These are phyloP conservation scores for Neurospora crassa DNA, from an alignment of 2,329 filamentous ascomycete species.

Conservation along the genomic window DNA sequence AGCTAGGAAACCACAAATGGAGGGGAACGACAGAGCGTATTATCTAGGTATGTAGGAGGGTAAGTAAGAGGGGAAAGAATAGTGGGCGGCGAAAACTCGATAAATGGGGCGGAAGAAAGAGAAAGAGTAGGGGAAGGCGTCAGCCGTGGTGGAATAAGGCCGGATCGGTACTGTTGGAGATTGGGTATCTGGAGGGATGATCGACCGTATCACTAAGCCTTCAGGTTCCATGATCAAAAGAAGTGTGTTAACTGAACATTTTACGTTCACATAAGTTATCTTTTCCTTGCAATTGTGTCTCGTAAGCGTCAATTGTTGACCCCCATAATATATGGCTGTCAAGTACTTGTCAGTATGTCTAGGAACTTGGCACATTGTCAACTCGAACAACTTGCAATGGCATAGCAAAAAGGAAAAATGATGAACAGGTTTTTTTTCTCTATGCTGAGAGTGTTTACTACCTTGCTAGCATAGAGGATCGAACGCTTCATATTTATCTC, in stretches of 20 bases:
- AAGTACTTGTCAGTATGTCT: not conserved
- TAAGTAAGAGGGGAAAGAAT: not conserved
- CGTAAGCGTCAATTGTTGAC: not conserved
- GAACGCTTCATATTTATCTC: not conserved
- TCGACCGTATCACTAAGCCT: not conserved
- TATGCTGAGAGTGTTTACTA: not conserved
- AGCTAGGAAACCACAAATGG: not conserved
- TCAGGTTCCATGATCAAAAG: not conserved
- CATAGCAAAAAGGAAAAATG: not conserved
- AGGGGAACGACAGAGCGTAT: not conserved
- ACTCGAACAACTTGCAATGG: not conserved
- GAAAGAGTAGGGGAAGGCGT: not conserved
- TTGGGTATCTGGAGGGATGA: not conserved
- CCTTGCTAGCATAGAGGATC: not conserved
- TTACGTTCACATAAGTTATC: not conserved
- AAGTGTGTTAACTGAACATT: not conserved
- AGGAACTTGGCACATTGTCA: not conserved
- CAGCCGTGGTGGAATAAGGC: not conserved
- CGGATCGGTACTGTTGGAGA: not conserved
- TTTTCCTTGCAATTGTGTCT: not conserved
- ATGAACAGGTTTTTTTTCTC: not conserved
- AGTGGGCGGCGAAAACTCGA: not conserved
- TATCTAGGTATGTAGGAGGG: not conserved
- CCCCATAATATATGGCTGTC: not conserved
- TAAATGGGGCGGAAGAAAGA: not conserved